Percentiles rank a stretch among this genome's conserved stretches.
Conservation (phyloP, 805 yeast species). For the Wickerhamiella domercqiae region DNA sequence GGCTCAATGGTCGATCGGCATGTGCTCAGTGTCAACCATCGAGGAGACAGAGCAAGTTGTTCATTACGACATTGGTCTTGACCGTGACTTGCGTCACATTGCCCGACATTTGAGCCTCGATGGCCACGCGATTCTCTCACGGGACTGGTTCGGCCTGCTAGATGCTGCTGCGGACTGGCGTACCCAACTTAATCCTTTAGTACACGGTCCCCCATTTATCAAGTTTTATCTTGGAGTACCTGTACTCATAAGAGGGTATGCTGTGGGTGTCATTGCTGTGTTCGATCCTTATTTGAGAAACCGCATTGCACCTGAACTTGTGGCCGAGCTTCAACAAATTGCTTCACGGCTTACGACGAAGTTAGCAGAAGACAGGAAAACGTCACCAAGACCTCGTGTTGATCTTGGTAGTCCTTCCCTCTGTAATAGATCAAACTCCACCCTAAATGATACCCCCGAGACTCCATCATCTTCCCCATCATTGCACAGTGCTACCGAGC, state of each 20-base stretch:
- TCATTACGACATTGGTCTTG: constrained; percentile 34
- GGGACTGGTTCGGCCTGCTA: constrained; percentile 35
- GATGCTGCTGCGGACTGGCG: constrained; percentile 65
- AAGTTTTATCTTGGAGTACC: constrained; percentile 56
- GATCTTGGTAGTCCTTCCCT: neutral
- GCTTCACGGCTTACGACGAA: constrained; percentile 7
- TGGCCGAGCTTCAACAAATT: constrained; percentile 7
- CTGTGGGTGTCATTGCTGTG: constrained; percentile 44
- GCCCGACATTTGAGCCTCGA: constrained; percentile 43
- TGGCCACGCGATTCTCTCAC: constrained; percentile 50
- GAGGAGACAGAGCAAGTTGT: constrained; percentile 34
- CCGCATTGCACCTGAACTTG: constrained; percentile 8
- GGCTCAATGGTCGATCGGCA: constrained; percentile 31
- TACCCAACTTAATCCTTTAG: constrained; percentile 44
- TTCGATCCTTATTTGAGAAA: constrained; percentile 30
- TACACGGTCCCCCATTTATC: constrained; percentile 43
- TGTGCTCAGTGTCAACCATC: constrained; percentile 46
- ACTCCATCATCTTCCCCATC: neutral
- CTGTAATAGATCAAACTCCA: no score
- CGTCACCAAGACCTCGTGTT: neutral
- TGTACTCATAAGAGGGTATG: constrained; percentile 27
- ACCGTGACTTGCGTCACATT: constrained; percentile 29
- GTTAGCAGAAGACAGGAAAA: constrained; percentile 2
- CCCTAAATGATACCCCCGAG: neutral
- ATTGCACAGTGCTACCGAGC: neutral